Conservation (phyloP, 768 basidiomycete species). For the Auriscalpium vulgare region DNA sequence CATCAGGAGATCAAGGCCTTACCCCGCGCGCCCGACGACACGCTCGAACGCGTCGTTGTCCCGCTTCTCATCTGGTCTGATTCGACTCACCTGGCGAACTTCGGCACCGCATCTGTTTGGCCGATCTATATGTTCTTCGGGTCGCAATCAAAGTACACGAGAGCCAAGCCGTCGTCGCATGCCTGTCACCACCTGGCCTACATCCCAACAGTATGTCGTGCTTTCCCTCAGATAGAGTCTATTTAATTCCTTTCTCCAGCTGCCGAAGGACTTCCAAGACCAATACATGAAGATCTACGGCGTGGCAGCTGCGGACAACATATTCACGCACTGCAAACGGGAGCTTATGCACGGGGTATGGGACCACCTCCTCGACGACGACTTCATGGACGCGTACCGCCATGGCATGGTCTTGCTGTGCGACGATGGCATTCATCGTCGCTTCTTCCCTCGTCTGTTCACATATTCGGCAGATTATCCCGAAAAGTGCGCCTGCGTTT, state of each 20-base stretch:
- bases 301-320: not conserved
- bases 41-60: not conserved
- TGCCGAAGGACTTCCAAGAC: conserved; percentile 28
- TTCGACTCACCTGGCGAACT: conserved; percentile 22
- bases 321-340: conserved; percentile 23
- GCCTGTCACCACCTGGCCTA: conserved; percentile 37
- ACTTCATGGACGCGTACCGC: conserved; percentile 17
- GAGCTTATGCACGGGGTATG: conserved; percentile 24
- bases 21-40: not conserved
- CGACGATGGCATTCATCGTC: conserved; percentile 18
- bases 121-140: conserved; percentile 32
- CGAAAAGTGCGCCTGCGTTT: conserved; percentile 20
- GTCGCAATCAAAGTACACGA: conserved; percentile 34
- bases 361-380: conserved; percentile 15
- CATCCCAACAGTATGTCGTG: conserved; percentile 28
- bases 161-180: conserved; percentile 21
- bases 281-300: conserved; percentile 5
- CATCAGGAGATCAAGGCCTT: not conserved
- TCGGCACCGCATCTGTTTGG: conserved; percentile 27
- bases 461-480: conserved; percentile 26
- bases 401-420: conserved; percentile 20
- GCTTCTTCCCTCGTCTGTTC: conserved; percentile 19
- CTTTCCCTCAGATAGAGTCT: conserved; percentile 1
- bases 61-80: conserved; percentile 16
- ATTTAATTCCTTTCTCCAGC: conserved; percentile 11